These are phyloP conservation scores for Cytospora paraplurivora DNA, from an alignment of 2,329 filamentous ascomycete species.

Conservation along the genomic window DNA sequence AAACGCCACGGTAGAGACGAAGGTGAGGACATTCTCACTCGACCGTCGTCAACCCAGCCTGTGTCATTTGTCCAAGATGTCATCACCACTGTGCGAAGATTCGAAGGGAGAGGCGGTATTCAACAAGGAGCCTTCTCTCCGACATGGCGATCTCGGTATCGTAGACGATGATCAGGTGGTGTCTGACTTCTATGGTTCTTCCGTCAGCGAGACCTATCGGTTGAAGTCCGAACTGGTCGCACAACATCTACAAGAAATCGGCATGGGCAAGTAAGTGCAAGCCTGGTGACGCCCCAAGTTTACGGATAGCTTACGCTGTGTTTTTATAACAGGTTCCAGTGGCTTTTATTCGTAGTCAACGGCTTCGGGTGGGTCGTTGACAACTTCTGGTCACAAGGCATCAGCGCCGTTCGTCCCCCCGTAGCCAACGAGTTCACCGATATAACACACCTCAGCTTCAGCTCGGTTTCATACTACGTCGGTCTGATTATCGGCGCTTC, in stretches of 20 bases:
- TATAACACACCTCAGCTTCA: slow-evolving; percentile 38
- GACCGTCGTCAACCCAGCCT: background rate
- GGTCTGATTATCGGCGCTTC: slow-evolving; percentile 49
- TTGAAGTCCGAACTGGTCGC: slow-evolving; percentile 40
- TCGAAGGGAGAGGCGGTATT: slow-evolving; percentile 11
- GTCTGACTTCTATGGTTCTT: slow-evolving; percentile 42
- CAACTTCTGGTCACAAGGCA: slow-evolving; percentile 45
- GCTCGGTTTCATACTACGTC: slow-evolving; percentile 42
- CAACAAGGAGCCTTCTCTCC: slow-evolving; percentile 8
- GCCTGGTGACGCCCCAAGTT: background rate
- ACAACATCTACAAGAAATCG: slow-evolving; percentile 36
- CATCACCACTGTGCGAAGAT: slow-evolving; percentile 7
- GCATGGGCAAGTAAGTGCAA: slow-evolving; percentile 40
- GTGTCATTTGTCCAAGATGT: slow-evolving; percentile 2
- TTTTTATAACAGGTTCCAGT: slow-evolving; percentile 38
- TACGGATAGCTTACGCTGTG: background rate
- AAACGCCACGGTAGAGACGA: background rate
- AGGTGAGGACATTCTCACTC: background rate
- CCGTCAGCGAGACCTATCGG: slow-evolving; percentile 37
- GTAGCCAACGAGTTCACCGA: slow-evolving; percentile 40
- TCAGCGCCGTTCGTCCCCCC: slow-evolving; percentile 39
- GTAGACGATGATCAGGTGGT: slow-evolving; percentile 38
- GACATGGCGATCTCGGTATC: slow-evolving; percentile 13
- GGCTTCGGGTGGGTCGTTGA: slow-evolving; percentile 50
- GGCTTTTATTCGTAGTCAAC: slow-evolving; percentile 48